Conservation (phyloP, 2,329 filamentous ascomycete species). For the Cyanodermella asteris region DNA sequence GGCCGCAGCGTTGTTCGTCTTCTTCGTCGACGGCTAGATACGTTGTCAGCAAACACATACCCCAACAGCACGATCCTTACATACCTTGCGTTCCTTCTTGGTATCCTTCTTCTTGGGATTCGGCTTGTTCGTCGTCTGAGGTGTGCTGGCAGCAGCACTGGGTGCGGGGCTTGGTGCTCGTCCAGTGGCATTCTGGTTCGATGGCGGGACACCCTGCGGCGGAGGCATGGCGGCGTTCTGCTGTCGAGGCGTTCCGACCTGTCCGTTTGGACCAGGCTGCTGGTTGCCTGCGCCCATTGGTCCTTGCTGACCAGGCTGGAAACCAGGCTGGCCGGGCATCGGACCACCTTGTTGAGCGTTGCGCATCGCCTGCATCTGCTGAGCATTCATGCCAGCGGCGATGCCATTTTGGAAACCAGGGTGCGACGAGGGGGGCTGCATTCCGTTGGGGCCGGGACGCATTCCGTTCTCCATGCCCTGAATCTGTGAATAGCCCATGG, state of each 20-base stretch:
- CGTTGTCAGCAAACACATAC: conserved; percentile 7
- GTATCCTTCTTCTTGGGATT: conserved; percentile 38
- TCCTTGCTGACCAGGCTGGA: conserved; percentile 20
- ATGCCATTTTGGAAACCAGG: conserved; percentile 25
- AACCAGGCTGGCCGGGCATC: conserved; percentile 17
- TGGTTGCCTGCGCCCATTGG: conserved; percentile 20
- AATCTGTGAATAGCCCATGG: conserved; percentile 21
- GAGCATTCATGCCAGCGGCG: conserved; percentile 18
- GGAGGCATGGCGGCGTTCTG: conserved; percentile 28
- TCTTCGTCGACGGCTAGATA: conserved; percentile 12
- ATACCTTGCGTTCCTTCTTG: conserved; percentile 32
- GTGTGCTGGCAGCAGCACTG: conserved; percentile 34
- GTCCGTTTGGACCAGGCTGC: conserved; percentile 15
- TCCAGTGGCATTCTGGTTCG: conserved; percentile 16
- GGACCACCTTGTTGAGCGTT: conserved; percentile 15
- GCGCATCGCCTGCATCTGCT: conserved; percentile 19
- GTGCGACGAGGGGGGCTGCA: conserved; percentile 35
- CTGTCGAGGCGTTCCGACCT: conserved; percentile 34
- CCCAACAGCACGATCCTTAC: conserved; percentile 6
- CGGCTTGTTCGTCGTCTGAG: conserved; percentile 35
- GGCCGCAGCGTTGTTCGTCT: conserved; percentile 17
- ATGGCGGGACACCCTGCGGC: conserved; percentile 22
- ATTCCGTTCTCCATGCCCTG: conserved; percentile 22
- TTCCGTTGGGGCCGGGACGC: conserved; percentile 29
- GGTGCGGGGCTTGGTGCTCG: conserved; percentile 23